Conservation (phyloP, 2,329 filamentous ascomycete species). For the Fusarium sp. region DNA sequence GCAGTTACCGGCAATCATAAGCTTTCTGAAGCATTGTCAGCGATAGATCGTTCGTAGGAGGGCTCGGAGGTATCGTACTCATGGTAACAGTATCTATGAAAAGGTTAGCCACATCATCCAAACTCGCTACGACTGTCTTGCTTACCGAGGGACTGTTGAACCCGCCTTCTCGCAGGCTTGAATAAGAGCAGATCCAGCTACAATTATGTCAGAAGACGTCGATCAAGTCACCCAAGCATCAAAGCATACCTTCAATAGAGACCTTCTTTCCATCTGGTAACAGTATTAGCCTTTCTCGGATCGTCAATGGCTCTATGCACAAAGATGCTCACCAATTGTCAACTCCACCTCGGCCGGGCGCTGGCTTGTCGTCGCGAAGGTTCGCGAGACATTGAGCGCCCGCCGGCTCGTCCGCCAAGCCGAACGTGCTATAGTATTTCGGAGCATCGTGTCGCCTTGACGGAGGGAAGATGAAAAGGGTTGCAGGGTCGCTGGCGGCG, state of each 20-base stretch:
- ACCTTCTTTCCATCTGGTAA: constrained; percentile 93
- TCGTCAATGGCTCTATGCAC: constrained; percentile 47
- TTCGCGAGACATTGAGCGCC: constrained; percentile 72
- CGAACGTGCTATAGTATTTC: constrained; percentile 75
- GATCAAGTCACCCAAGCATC: constrained; percentile 29
- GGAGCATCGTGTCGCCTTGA: constrained; percentile 74
- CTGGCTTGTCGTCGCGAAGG: constrained; percentile 83
- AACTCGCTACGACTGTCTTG: constrained; percentile 16
- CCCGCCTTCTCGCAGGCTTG: constrained; percentile 99
- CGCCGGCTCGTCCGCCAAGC: constrained; percentile 72
- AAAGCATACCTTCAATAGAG: constrained; percentile 86
- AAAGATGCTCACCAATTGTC: constrained; percentile 77
- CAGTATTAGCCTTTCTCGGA: constrained; percentile 47
- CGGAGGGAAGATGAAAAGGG: constrained; percentile 56
- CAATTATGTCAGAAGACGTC: constrained; percentile 53
- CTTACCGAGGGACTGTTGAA: constrained; percentile 83
- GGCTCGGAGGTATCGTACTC: constrained; percentile 70
- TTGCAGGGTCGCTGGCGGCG: constrained; percentile 51
- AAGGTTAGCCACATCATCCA: constrained; percentile 50
- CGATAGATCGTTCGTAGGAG: constrained; percentile 45
- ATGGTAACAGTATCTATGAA: constrained; percentile 92
- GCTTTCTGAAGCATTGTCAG: constrained; percentile 74
- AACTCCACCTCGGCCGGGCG: constrained; percentile 94
- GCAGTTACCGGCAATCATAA: constrained; percentile 99
- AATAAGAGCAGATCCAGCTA: constrained; percentile 95